phyloP scores from a whole-genome alignment of 1,139 yeast species.

The Suhomyces anneliseae region DNA sequence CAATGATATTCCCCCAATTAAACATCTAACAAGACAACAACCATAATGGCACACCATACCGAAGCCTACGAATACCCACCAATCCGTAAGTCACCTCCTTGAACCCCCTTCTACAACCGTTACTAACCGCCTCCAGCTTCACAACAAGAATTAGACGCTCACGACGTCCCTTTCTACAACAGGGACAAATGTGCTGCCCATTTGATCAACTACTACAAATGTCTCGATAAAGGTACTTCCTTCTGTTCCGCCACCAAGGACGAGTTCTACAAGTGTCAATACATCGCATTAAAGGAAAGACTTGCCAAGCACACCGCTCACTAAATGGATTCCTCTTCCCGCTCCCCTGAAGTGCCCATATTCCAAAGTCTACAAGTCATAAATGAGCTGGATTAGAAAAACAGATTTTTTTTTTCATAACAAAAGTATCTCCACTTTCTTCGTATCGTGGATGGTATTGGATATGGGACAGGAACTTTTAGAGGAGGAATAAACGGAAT shows the following conservation, averaged over 20 bases:
- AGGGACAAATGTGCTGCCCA: slow-evolving; percentile 51
- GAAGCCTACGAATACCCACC: slow-evolving; percentile 19
- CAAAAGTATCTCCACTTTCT: too few relatives aligned
- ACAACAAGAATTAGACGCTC: slow-evolving; percentile 43
- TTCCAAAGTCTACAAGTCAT: too few relatives aligned
- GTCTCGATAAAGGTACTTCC: slow-evolving; percentile 48
- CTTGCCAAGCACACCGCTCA: slow-evolving; percentile 26
- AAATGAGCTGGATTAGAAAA: too few relatives aligned
- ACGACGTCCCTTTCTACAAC: slow-evolving; percentile 46
- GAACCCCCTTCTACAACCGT: neutral
- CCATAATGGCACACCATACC: slow-evolving; percentile 15
- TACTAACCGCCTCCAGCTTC: slow-evolving; percentile 26
- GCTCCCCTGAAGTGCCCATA: too few relatives aligned
- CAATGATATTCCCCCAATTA: slow-evolving; percentile 11
- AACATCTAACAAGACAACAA: slow-evolving; percentile 2
- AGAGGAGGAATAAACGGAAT: too few relatives aligned
- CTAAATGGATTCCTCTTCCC: neutral
- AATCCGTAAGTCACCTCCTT: slow-evolving; percentile 15
- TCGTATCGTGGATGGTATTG: too few relatives aligned
- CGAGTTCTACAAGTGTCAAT: slow-evolving; percentile 50
- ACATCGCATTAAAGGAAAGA: slow-evolving; percentile 45
- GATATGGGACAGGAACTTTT: too few relatives aligned
- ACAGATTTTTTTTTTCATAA: too few relatives aligned
- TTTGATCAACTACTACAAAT: slow-evolving; percentile 46
- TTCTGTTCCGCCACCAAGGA: slow-evolving; percentile 45